A percentile compares a stretch with the other conserved stretches of the same genome.
These are phyloP conservation scores for Aspergillus phoenicis DNA, from an alignment of 2,329 filamentous ascomycete species.

Conservation along the genomic window DNA sequence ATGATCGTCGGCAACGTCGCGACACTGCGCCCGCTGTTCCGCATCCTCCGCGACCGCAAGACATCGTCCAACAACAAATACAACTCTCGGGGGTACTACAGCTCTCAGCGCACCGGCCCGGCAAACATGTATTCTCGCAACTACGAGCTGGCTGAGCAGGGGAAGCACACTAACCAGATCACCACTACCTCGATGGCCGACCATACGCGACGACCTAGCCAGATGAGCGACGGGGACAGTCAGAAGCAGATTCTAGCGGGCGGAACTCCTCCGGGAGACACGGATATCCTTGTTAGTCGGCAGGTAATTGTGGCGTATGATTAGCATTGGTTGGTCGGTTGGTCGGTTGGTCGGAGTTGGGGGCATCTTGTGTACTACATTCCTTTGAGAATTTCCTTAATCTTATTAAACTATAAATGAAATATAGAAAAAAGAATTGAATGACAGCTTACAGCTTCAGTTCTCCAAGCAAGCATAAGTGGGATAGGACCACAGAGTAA, in stretches of 20 bases:
- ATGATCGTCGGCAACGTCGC: constrained; percentile 54
- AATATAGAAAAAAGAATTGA: no score
- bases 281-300: constrained; percentile 24
- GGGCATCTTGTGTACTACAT: background rate
- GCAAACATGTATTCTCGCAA: constrained; percentile 13
- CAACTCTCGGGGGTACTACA: constrained; percentile 1
- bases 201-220: constrained; percentile 1
- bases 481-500: no score
- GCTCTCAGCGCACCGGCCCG: background rate
- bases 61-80: constrained; percentile 17
- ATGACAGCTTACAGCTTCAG: no score
- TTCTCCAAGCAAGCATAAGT: no score
- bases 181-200: constrained; percentile 14
- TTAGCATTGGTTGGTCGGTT: background rate
- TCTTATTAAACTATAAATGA: background rate
- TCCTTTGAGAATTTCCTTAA: background rate
- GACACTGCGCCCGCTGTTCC: constrained; percentile 50
- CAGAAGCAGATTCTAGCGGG: constrained; percentile 25
- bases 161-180: constrained; percentile 14
- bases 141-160: constrained; percentile 23
- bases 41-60: constrained; percentile 24
- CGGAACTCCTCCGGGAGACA: constrained; percentile 11
- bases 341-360: background rate
- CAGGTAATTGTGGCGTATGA: constrained; percentile 24
- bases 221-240: constrained; percentile 26